A percentile compares a stretch with the other conserved stretches of the same genome.
These are phyloP conservation scores for Orbilia quercus DNA, from an alignment of 2,329 filamentous ascomycete species.

Conservation along the genomic window DNA sequence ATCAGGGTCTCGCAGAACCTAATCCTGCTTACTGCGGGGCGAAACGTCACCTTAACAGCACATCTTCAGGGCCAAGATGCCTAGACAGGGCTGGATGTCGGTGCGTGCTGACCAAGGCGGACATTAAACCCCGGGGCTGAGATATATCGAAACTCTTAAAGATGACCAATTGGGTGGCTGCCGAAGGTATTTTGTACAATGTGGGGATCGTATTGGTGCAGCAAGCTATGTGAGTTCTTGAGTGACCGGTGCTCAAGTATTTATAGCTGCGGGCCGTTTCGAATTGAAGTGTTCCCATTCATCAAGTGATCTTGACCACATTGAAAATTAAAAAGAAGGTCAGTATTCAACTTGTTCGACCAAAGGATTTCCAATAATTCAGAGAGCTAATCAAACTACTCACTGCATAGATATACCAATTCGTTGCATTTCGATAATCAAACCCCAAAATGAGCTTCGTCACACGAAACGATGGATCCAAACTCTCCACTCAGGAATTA, in stretches of 20 bases:
- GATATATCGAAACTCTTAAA: not conserved
- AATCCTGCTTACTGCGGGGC: constrained; percentile 38
- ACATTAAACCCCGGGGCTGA: not conserved
- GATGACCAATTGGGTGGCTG: not conserved
- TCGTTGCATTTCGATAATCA: constrained; percentile 20
- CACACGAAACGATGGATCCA: constrained; percentile 36
- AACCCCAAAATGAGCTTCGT: constrained; percentile 21
- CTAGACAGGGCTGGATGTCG: not conserved
- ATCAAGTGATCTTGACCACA: too few species aligned
- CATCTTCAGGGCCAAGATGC: not conserved
- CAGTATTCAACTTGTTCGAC: not conserved
- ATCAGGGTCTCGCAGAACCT: not conserved
- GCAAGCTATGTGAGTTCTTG: too few species aligned
- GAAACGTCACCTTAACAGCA: not conserved
- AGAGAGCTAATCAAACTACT: too few species aligned
- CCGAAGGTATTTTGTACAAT: too few species aligned
- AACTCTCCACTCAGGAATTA: constrained; percentile 25
- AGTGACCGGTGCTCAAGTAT: too few species aligned
- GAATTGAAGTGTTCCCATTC: too few species aligned
- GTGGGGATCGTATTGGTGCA: too few species aligned
- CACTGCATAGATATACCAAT: not conserved
- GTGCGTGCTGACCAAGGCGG: not conserved
- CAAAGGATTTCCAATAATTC: too few species aligned
- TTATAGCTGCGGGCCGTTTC: too few species aligned
- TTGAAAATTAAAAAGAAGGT: too few species aligned